Conservation (phyloP, 352 stramenopile genomes). For the Blastocystis sp. region DNA sequence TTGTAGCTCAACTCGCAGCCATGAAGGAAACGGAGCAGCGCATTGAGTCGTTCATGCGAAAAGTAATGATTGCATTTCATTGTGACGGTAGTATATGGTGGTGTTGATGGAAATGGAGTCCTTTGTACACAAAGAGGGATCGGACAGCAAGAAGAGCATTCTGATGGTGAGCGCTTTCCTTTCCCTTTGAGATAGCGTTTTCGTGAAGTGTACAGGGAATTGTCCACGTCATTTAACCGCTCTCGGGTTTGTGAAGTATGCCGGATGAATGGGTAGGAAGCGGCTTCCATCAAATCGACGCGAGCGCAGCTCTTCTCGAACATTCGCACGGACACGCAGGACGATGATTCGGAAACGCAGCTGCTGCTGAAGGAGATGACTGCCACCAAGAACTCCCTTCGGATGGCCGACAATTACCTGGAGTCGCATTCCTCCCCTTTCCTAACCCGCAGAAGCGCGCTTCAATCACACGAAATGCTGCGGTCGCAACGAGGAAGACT, state of each 20-base stretch:
- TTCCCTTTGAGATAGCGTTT: conserved; percentile 20
- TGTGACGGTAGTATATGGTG: neutral
- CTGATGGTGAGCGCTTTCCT: neutral
- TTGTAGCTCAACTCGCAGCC: neutral
- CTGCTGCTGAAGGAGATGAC: conserved; percentile 61
- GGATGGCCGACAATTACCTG: conserved; percentile 57
- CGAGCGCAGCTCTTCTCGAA: conserved; percentile 43
- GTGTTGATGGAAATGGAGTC: conserved; percentile 41
- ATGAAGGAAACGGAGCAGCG: conserved; percentile 6
- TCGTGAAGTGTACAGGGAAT: conserved; percentile 43
- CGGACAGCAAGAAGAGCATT: neutral
- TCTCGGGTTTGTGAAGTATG: neutral
- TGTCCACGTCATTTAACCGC: neutral
- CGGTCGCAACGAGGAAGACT: neutral
- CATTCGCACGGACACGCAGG: neutral
- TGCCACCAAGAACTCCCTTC: conserved; percentile 44
- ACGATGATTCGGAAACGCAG: conserved; percentile 49
- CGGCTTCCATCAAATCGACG: conserved; percentile 13
- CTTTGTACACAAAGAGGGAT: neutral
- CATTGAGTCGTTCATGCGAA: neutral
- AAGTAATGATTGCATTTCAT: neutral
- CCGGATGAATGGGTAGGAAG: neutral
- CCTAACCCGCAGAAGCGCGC: neutral
- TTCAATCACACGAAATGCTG: conserved; percentile 14
- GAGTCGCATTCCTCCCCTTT: neutral